These are phyloP conservation scores for Colletotrichum echinochloae DNA, from an alignment of 2,329 filamentous ascomycete species.

Conservation along the genomic window DNA sequence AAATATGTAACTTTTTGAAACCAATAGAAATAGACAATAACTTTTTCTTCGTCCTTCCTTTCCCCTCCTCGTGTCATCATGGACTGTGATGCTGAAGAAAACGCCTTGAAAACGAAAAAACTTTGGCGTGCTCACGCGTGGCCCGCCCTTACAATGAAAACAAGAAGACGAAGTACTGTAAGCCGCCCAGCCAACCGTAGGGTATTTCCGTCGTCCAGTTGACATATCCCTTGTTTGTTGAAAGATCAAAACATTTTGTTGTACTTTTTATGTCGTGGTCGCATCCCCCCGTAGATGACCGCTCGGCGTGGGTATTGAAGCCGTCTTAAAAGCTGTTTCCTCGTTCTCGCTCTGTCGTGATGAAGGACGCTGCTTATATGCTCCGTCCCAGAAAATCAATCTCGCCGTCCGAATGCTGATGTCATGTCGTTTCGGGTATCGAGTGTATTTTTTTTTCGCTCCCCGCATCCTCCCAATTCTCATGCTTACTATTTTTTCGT, in stretches of 20 bases:
- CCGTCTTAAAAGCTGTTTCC: constrained; percentile 21
- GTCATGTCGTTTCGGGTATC: constrained; percentile 42
- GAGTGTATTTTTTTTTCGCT: constrained; percentile 33
- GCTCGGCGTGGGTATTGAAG: constrained; percentile 33
- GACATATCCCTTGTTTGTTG: constrained; percentile 22
- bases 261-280: constrained; percentile 38
- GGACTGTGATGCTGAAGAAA: constrained; percentile 30
- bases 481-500: no score
- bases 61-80: constrained; percentile 12
- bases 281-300: constrained; percentile 37
- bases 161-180: constrained; percentile 32
- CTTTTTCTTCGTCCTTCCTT: constrained; percentile 17
- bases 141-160: constrained; percentile 4
- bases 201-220: constrained; percentile 35
- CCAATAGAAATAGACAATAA: constrained; percentile 21
- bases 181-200: constrained; percentile 30
- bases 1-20: constrained; percentile 1
- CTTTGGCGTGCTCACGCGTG: constrained; percentile 1
- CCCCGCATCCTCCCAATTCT: constrained; percentile 29
- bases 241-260: constrained; percentile 23
- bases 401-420: constrained; percentile 41
- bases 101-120: constrained; percentile 29
- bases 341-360: constrained; percentile 26
- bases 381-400: constrained; percentile 37
- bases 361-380: constrained; percentile 34